A percentile compares a stretch with the other conserved stretches of the same genome.
phyloP scores from a whole-genome alignment of 345 rosid species.

The Populus simonii region DNA sequence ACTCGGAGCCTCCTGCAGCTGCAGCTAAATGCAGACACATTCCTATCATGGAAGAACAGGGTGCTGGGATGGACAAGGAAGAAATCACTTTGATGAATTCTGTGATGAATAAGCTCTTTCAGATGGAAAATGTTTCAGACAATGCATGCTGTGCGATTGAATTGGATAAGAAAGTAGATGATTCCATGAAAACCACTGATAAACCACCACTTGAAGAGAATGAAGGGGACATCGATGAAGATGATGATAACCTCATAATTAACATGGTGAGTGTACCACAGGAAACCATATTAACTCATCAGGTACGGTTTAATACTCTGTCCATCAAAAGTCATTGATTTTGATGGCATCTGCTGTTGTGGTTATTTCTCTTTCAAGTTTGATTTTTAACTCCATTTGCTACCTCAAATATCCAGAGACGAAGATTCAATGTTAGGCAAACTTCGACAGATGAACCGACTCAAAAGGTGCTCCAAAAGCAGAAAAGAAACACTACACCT shows the following conservation, averaged over 20 bases:
- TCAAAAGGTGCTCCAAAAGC: conserved; percentile 20
- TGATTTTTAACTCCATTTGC: conserved; percentile 1
- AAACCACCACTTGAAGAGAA: conserved; percentile 24
- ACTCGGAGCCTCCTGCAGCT: conserved; percentile 35
- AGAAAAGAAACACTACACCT: conserved; percentile 24
- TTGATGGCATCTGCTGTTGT: neutral
- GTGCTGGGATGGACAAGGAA: conserved; percentile 44
- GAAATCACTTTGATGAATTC: conserved; percentile 71
- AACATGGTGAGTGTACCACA: conserved; percentile 37
- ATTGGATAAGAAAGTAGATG: conserved; percentile 24
- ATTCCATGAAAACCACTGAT: conserved; percentile 22
- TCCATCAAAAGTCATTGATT: neutral
- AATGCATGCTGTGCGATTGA: neutral
- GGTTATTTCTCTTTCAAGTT: neutral
- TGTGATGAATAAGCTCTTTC: conserved; percentile 68
- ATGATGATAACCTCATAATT: conserved; percentile 51
- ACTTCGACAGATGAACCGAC: conserved; percentile 23
- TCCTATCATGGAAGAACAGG: conserved; percentile 29
- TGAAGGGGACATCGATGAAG: conserved; percentile 17
- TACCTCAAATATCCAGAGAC: conserved; percentile 39
- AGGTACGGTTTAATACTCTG: conserved; percentile 33
- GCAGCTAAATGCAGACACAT: conserved; percentile 17
- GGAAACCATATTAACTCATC: conserved; percentile 24
- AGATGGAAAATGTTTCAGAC: conserved; percentile 34
- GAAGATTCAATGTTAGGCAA: conserved; percentile 19